Conservation (phyloP, 345 rosid species). For the Moringa oleifera region DNA sequence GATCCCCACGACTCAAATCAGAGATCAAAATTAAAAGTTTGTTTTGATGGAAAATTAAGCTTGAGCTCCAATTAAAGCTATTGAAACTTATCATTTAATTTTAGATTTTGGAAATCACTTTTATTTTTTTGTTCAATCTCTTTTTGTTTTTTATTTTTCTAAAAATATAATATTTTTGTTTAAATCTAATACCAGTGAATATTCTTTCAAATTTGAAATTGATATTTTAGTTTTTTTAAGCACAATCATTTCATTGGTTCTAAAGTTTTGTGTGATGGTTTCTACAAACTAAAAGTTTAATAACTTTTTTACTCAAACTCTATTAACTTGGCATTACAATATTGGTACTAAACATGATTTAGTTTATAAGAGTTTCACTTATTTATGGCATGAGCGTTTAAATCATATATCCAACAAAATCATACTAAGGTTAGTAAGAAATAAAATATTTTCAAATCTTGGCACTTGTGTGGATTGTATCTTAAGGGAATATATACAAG, state of each 20-base stretch:
- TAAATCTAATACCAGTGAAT: constrained; percentile 9
- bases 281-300: constrained; percentile 14
- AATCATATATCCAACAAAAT: constrained; percentile 16
- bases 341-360: not conserved
- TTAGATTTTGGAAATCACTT: constrained; percentile 3
- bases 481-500: constrained; percentile 12
- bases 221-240: constrained; percentile 10
- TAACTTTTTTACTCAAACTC: constrained; percentile 1
- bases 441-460: constrained; percentile 7
- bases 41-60: constrained; percentile 8
- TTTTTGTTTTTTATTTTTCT: constrained; percentile 9
- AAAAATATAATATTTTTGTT: constrained; percentile 8
- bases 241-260: constrained; percentile 4
- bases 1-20: constrained; percentile 20
- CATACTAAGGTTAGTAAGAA: constrained; percentile 8
- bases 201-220: constrained; percentile 10
- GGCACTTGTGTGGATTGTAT: constrained; percentile 8
- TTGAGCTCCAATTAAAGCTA: constrained; percentile 7
- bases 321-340: constrained; percentile 5
- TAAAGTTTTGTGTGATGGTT: constrained; percentile 11
- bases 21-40: constrained; percentile 12
- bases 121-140: constrained; percentile 3
- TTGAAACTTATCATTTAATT: constrained; percentile 8
- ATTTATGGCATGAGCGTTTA: constrained; percentile 19
- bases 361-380: constrained; percentile 4